Evolutionary conservation across 768 basidiomycete genomes (phyloP).

Genomic region (Porphyrellus cyaneotinctus): DNA sequence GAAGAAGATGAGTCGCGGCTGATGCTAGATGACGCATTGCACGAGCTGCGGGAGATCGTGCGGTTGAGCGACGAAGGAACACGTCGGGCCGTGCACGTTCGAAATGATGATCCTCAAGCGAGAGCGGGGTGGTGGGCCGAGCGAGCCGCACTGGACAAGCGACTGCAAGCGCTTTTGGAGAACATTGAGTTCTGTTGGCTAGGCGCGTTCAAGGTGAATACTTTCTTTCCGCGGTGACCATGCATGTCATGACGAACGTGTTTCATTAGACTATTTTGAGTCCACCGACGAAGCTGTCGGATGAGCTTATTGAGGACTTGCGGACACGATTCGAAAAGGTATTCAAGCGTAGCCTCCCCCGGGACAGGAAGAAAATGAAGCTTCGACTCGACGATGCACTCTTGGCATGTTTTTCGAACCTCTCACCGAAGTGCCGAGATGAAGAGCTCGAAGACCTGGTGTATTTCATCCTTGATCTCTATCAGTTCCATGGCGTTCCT

Average conservation of each 20-base stretch:
- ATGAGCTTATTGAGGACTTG: slow-evolving; percentile 51
- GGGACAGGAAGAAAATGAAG: slow-evolving; percentile 57
- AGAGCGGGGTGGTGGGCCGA: slow-evolving; percentile 84
- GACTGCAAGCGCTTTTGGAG: slow-evolving; percentile 68
- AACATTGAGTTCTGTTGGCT: slow-evolving; percentile 97
- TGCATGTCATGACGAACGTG: background rate
- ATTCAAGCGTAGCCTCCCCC: slow-evolving; percentile 61
- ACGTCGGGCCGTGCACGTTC: slow-evolving; percentile 66
- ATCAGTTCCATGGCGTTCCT: slow-evolving; percentile 88
- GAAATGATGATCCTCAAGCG: slow-evolving; percentile 59
- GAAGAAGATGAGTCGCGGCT: slow-evolving; percentile 70
- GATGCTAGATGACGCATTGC: slow-evolving; percentile 66
- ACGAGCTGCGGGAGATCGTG: slow-evolving; percentile 78
- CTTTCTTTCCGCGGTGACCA: background rate
- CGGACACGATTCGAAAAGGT: slow-evolving; percentile 68
- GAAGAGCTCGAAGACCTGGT: slow-evolving; percentile 95
- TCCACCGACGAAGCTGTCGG: slow-evolving; percentile 39
- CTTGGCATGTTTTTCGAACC: slow-evolving; percentile 80
- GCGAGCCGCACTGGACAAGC: slow-evolving; percentile 67
- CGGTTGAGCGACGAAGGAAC: slow-evolving; percentile 73
- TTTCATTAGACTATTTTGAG: slow-evolving; percentile 54
- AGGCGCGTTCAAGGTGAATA: slow-evolving; percentile 88
- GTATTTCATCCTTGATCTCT: slow-evolving; percentile 90
- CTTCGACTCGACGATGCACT: slow-evolving; percentile 67
- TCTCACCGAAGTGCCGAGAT: slow-evolving; percentile 78